Evolutionary conservation across 2,329 filamentous ascomycete species (phyloP).

Genomic region (Dactylellina leptospora): DNA sequence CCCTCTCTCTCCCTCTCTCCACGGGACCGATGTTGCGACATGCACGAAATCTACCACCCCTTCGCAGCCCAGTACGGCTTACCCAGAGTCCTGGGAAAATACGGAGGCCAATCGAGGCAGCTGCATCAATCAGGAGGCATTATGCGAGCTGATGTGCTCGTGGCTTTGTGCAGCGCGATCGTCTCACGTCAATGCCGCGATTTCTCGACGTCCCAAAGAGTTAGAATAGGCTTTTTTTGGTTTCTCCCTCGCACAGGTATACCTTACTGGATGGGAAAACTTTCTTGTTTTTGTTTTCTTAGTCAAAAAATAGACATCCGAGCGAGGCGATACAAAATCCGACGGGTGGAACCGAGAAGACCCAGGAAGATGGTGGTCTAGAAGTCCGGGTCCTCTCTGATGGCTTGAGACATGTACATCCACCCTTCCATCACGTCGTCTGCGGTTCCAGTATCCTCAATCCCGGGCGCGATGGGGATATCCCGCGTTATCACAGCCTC

Average conservation of each 20-base stretch:
- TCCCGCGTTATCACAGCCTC: conserved; percentile 52
- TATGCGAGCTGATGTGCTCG: conserved; percentile 17
- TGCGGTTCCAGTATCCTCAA: conserved; percentile 54
- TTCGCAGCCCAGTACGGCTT: conserved; percentile 17
- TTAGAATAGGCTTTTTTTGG: background rate
- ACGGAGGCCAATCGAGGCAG: conserved; percentile 10
- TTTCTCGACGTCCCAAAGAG: conserved; percentile 7
- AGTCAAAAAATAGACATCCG: background rate
- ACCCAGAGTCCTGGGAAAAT: conserved; percentile 32
- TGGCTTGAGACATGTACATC: conserved; percentile 77
- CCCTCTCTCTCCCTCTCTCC: too few species aligned
- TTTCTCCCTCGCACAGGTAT: background rate
- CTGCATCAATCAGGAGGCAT: conserved; percentile 24
- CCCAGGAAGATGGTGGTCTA: background rate
- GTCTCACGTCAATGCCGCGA: conserved; percentile 34
- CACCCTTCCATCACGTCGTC: conserved; percentile 77
- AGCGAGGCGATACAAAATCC: background rate
- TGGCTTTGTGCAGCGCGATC: conserved; percentile 14
- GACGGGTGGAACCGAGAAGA: background rate
- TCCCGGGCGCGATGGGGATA: conserved; percentile 37
- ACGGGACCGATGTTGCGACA: background rate
- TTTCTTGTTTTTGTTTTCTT: background rate
- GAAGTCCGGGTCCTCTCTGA: conserved; percentile 46
- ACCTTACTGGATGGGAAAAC: background rate
- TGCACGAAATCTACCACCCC: background rate